Base-by-base conservation (phyloP, 768 basidiomycete genomes). In the Suillus subaureus region DNA sequence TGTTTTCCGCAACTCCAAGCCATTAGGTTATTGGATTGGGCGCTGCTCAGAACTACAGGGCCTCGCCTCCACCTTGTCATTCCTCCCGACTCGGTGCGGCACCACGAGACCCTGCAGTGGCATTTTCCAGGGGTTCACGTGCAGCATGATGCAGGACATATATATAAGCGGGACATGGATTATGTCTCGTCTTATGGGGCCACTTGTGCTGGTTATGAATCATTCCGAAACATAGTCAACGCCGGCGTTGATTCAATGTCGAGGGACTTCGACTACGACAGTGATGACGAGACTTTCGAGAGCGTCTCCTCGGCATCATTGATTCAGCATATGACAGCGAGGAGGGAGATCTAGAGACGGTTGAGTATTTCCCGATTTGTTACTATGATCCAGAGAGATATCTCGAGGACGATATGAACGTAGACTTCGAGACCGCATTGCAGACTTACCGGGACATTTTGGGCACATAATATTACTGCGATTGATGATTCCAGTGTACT, bases 291-390 rank as follows among this genome's bases (percentile, higher is more conserved):
- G 16, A 66, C 18, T 43, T 57, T 58, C 28, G 8, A 16, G 9
- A 26, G 6, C 11, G 42, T 56, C 35, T 58, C 54, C 28, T 47
- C 26, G 7, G 26, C 7, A 42, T 57, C 63, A 21, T 65, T n/a
- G n/a, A 64, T 45, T 35, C 65, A n/a, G 64, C 64, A 54, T 40
- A 55, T 39, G 63, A 66, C 21, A 58, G 55, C 54, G 65, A 66
- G 42, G 51, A 63, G 40, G 54, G 61, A 21, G 62, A 65, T 63
- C 31, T 63, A 16, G 61, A 65, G 47, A 49, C 12, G 37, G 6
- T 35, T 23, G 31, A 23, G 31, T 26, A 60, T 21, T 26, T 57
- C 15, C 39, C 16, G 6, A 11, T n/a, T 33, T 21, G 11, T n/a
- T 21, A 33, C 39, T 3, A 60, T 39, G 40, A 28, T 42, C 16